Evolutionary conservation across 202 grass and related monocot genomes (phyloP).

Genomic region (Musa balbisiana): DNA sequence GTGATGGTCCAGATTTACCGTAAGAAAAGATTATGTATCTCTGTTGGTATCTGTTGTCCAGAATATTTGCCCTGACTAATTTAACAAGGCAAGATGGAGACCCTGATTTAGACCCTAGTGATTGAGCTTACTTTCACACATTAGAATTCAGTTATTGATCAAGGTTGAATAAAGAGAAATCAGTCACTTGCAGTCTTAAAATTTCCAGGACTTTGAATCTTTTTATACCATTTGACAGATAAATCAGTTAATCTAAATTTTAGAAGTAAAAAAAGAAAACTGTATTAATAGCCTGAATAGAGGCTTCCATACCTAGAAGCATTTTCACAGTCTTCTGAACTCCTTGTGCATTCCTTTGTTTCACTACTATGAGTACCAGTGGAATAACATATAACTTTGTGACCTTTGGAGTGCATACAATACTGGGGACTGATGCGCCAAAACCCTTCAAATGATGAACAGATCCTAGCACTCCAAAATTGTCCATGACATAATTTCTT

Average conservation of each 20-base stretch:
- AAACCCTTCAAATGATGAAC: constrained; percentile 29
- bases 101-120: too few relatives aligned
- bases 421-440: constrained; percentile 21
- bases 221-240: neutral
- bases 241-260: neutral
- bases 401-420: constrained; percentile 20
- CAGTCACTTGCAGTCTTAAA: neutral
- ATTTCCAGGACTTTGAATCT: neutral
- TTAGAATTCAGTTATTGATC: neutral
- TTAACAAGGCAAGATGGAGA: too few relatives aligned
- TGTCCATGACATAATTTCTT: constrained; percentile 35
- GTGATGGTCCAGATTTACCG: neutral
- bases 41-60: neutral
- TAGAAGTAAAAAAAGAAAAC: neutral
- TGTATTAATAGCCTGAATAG: constrained; percentile 5
- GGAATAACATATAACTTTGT: constrained; percentile 32
- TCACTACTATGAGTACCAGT: constrained; percentile 44
- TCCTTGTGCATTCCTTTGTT: constrained; percentile 30
- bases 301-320: constrained; percentile 39
- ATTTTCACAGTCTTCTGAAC: constrained; percentile 31
- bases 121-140: neutral
- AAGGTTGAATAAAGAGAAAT: neutral
- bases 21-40: neutral
- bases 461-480: constrained; percentile 26
- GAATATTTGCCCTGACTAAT: too few relatives aligned